A percentile compares a stretch with the other conserved stretches of the same genome.
phyloP scores from a whole-genome alignment of 2,329 filamentous ascomycete genomes.

The Elsinoe fawcettii region DNA sequence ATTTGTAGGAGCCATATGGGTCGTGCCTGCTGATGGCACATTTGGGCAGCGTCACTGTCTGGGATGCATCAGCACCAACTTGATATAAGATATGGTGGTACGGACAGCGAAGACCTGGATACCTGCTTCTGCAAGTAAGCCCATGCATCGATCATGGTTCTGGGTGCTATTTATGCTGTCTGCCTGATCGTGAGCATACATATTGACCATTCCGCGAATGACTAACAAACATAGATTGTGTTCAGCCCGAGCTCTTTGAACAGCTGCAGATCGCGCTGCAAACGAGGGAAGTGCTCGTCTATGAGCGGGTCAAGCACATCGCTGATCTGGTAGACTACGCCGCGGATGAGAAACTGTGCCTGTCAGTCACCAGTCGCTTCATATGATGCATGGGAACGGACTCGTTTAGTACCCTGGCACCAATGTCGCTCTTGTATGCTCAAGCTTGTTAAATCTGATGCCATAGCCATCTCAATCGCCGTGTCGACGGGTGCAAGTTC shows the following conservation, averaged over 20 bases:
- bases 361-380: not conserved
- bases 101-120: conserved; percentile 19
- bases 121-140: conserved; percentile 18
- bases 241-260: conserved; percentile 18
- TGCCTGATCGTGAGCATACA: not conserved
- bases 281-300: conserved; percentile 13
- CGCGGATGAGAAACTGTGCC: conserved; percentile 17
- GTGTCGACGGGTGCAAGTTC: no score
- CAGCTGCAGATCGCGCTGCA: conserved; percentile 10
- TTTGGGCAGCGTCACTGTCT: not conserved
- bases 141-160: conserved; percentile 18
- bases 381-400: no score
- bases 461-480: no score
- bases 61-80: no score
- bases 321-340: conserved; percentile 15
- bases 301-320: conserved; percentile 12
- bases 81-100: no score
- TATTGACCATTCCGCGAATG: not conserved
- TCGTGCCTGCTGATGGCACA: conserved; percentile 12
- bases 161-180: conserved; percentile 17
- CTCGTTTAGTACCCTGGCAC: no score
- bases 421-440: no score
- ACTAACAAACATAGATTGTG: conserved; percentile 17
- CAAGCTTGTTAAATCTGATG: no score
- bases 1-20: conserved; percentile 17